A percentile compares a stretch with the other conserved stretches of the same genome.
These are phyloP conservation scores for Colletotrichum musicola DNA, from an alignment of 2,329 filamentous ascomycete species.

Conservation along the genomic window DNA sequence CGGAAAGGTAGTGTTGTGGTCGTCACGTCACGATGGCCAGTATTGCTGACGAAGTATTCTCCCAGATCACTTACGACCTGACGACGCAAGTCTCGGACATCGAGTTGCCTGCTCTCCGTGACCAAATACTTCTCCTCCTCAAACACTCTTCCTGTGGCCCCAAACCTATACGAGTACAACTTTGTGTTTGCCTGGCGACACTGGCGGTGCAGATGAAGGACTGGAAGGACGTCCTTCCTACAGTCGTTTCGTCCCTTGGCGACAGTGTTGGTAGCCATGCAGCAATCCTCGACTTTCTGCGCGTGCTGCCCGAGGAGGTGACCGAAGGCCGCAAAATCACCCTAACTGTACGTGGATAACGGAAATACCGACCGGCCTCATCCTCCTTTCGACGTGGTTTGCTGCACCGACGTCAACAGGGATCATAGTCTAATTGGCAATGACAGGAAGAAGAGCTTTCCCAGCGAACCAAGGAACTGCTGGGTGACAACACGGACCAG, in stretches of 20 bases:
- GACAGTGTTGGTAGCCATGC: constrained; percentile 82
- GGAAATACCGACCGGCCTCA: constrained; percentile 58
- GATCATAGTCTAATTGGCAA: constrained; percentile 60
- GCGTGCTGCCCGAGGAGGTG: constrained; percentile 97
- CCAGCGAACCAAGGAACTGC: constrained; percentile 85
- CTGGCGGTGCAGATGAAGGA: constrained; percentile 95
- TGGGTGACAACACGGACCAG: constrained; percentile 90
- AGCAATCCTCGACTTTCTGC: constrained; percentile 94
- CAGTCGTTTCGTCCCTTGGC: constrained; percentile 83
- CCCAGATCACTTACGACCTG: constrained; percentile 94
- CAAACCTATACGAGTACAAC: constrained; percentile 87
- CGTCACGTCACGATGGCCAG: constrained; percentile 23
- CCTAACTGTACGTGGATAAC: constrained; percentile 91
- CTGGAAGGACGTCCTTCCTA: constrained; percentile 92
- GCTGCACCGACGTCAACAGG: constrained; percentile 52
- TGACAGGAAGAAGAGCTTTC: constrained; percentile 94
- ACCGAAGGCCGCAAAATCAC: constrained; percentile 99
- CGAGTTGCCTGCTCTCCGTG: constrained; percentile 81
- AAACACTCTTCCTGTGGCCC: constrained; percentile 85
- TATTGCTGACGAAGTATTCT: constrained; percentile 23
- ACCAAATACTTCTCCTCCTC: constrained; percentile 85
- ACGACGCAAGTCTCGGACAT: constrained; percentile 82
- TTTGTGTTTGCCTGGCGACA: constrained; percentile 94
- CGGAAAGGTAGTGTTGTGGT: constrained; percentile 80
- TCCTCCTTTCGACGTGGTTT: constrained; percentile 49